Evolutionary conservation across 306 rosid species (phyloP), one percentile per base, ranked within the genome.

Genomic region (Purshia tridentata): DNA sequence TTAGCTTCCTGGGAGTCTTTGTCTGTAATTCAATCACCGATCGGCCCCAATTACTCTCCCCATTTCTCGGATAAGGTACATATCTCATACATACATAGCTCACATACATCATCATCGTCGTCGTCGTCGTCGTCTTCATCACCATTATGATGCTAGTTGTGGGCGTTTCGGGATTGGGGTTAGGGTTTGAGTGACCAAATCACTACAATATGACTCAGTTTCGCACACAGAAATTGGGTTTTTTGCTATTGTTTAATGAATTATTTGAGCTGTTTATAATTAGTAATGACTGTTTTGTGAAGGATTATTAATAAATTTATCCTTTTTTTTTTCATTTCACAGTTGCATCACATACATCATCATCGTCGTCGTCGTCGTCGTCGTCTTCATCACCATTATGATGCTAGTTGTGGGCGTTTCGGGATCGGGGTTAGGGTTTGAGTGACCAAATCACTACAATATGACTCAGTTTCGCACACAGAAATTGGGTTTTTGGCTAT

Each of bases 21-120:
- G 1, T 13, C 59, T 59, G 59, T 5, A 6, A 6, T 13, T 40
- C 67, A 73, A 12, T 75, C 60, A 44, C 67, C 73, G 60, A 67
- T 47, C 73, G 39, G 9, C n/a, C 35, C 50, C 52, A 37, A 18
- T 29, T 9, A 60, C 23, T 57, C 58, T 69, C 52, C n/a, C 61
- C 6, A 9, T 15, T 57, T 56, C 16, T 58, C 59, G 13, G 20
- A 29, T 53, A 35, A 67, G 74, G 79, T 76, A 57, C 15, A n/a
- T 2, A 10, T 29, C 56, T 37, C 41, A 15, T 50, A 16, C 16
- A 19, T 53, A 11, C 10, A 14, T 13, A 11, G 0, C 63, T 53
- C 9, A 49, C 18, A 0, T 10, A 65, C n/a, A 42, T 46, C 63
- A 13, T 67, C 15, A 2, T 59, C 44, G 37, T 45, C 50, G 4